A percentile compares a stretch with the other conserved stretches of the same genome.
Conservation (phyloP, 2,329 filamentous ascomycete species). For the Calonectria pteridis region DNA sequence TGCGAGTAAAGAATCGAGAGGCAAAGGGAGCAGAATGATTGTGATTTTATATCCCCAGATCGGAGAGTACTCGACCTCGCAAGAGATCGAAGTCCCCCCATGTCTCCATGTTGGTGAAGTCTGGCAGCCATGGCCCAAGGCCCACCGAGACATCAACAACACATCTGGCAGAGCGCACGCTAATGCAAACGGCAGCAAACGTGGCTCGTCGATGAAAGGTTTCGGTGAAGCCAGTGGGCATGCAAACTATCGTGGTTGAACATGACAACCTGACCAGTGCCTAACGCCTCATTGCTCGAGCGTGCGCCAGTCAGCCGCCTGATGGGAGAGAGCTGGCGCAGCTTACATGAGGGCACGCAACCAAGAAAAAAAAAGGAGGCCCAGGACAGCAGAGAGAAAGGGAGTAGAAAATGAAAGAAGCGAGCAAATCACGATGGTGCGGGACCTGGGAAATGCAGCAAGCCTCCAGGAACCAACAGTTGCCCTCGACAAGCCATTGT, state of each 20-base stretch:
- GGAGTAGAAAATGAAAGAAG: too few relatives aligned
- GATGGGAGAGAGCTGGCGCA: background rate
- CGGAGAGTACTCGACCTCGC: background rate
- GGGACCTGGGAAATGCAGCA: background rate
- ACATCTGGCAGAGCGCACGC: constrained; percentile 2
- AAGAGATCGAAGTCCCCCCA: background rate
- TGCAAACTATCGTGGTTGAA: constrained; percentile 9
- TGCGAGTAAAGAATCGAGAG: background rate
- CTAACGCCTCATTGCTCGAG: constrained; percentile 8
- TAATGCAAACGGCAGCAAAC: constrained; percentile 17
- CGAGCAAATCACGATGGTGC: background rate
- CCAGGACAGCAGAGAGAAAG: background rate
- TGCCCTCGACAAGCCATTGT: background rate
- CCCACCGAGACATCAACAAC: constrained; percentile 18
- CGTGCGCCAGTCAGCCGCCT: background rate
- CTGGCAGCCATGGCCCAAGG: constrained; percentile 14
- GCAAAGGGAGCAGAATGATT: background rate
- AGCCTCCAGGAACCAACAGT: constrained; percentile 3
- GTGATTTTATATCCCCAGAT: background rate
- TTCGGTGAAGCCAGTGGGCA: constrained; percentile 1
- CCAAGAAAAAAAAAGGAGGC: background rate
- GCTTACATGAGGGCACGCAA: background rate
- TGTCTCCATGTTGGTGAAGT: background rate
- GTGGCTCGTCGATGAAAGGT: constrained; percentile 15
- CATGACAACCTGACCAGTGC: constrained; percentile 6